Evolutionary conservation across 495 filamentous ascomycete genomes (phyloP), one percentile per base, ranked within the genome.

Genomic region (Talaromyces proteolyticus): DNA sequence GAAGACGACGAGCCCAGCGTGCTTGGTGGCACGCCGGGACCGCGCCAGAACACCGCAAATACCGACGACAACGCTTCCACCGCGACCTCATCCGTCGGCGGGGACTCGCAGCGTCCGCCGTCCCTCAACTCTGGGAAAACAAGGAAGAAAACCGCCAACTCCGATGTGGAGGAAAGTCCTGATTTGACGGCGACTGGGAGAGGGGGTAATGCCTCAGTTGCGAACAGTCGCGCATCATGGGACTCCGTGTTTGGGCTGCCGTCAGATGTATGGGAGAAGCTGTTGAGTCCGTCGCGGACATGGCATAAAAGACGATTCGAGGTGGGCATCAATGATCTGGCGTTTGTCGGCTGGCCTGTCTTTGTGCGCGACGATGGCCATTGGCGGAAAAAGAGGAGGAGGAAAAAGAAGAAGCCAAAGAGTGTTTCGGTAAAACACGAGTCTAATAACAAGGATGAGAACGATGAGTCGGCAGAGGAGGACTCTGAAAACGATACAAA

Each of bases 271-370:
- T 81, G 96, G 57, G 88, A 90, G 59, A 92, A 86, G 54, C 66
- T 98, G 39, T 67, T 98, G 47, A 89, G 85, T 36, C 93, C 93
- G 10, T 79, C 81, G 46, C 70, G 78, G 43, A 79, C 82, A n/a
- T 91, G 84, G 68, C 88, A 95, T 60, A 92, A 93, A 70, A 80
- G 80, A 52, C 82, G 84, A 14, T 96, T 96, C 60, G 90, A 96
- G 61, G 73, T 96, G 44, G 85, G 84, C 3, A 73, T 97, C 4
- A 90, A 96, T 57, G 87, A 88, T 50, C 67, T 93, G 42, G 81
- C 85, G 40, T 95, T 93, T 60, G 75, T 96, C 6, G 88, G 91
- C 2, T 88, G 87, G 69, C 93, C 93, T 14, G 81, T 95, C 34
- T 92, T 91, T 62, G 84, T 93, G 37, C 80, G 85, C 4, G 84